Evolutionary conservation across 1,284 basidiomycete species (phyloP).

Genomic region (Anthracocystis setariae): DNA sequence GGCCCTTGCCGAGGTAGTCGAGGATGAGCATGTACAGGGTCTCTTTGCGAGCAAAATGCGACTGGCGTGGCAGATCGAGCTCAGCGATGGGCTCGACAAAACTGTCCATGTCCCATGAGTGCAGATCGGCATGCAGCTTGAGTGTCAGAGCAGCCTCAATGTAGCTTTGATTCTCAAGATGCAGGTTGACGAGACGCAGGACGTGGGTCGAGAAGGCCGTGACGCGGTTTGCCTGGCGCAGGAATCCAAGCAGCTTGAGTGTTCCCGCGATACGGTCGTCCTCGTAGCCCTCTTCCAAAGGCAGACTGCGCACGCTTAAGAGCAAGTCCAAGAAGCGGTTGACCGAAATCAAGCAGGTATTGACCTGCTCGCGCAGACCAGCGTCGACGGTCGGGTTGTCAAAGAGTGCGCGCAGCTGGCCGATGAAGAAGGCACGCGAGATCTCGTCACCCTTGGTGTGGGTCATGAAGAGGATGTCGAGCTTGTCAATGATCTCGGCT

Average conservation of each 20-base stretch:
- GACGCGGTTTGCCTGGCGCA: slow-evolving; percentile 61
- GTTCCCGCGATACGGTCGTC: slow-evolving; percentile 95
- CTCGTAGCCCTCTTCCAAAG: slow-evolving; percentile 61
- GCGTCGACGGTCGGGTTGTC: slow-evolving; percentile 83
- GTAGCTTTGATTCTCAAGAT: slow-evolving; percentile 85
- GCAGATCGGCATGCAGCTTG: slow-evolving; percentile 86
- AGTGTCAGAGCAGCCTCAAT: slow-evolving; percentile 91
- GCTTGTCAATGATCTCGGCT: slow-evolving; percentile 90
- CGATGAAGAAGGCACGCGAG: slow-evolving; percentile 89
- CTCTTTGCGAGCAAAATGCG: slow-evolving; percentile 92
- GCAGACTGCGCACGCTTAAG: slow-evolving; percentile 85
- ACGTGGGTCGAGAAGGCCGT: slow-evolving; percentile 63
- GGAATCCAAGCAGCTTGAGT: slow-evolving; percentile 72
- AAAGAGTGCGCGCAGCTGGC: slow-evolving; percentile 87
- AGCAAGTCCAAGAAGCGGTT: slow-evolving; percentile 94
- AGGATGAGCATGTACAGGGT: slow-evolving; percentile 68
- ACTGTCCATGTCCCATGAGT: slow-evolving; percentile 81
- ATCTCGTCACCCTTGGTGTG: slow-evolving; percentile 89
- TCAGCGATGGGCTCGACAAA: slow-evolving; percentile 74
- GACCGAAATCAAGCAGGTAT: slow-evolving; percentile 85
- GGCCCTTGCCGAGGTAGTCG: slow-evolving; percentile 77
- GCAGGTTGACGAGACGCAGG: slow-evolving; percentile 68
- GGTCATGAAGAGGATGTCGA: slow-evolving; percentile 90
- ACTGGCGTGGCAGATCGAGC: slow-evolving; percentile 87
- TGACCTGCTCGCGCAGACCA: slow-evolving; percentile 79